Evolutionary conservation across 139 green algal genomes (phyloP).

Genomic region (Haematococcus lacustris): DNA sequence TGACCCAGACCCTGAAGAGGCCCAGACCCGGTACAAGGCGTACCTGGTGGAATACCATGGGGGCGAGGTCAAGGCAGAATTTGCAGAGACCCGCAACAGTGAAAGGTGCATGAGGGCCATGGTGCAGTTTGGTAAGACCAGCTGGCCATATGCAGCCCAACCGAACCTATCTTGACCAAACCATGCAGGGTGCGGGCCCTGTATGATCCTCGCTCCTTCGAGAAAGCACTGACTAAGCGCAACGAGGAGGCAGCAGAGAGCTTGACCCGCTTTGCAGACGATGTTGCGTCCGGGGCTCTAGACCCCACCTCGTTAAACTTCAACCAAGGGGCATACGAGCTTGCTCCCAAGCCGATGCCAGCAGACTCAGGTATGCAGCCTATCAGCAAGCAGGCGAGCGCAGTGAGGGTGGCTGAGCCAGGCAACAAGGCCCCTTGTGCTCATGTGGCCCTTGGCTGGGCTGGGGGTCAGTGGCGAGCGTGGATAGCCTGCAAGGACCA

Average conservation of each 20-base stretch:
- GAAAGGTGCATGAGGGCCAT: not conserved
- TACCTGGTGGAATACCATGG: conserved; percentile 68
- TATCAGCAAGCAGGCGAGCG: no score
- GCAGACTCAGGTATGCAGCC: not conserved
- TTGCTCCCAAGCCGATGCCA: conserved; percentile 15
- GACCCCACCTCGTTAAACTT: conserved; percentile 20
- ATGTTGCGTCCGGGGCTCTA: conserved; percentile 23
- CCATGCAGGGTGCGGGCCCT: conserved; percentile 12
- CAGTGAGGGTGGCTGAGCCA: no score
- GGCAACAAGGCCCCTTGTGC: no score
- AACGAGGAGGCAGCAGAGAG: conserved; percentile 33
- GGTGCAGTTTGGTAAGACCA: no score
- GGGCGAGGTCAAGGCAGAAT: conserved; percentile 43
- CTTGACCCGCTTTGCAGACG: conserved; percentile 28
- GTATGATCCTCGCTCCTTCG: conserved; percentile 38
- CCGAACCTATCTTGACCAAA: no score
- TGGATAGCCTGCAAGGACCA: no score
- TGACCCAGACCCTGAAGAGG: conserved; percentile 50
- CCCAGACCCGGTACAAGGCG: conserved; percentile 49
- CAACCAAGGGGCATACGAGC: conserved; percentile 36
- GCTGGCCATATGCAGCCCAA: no score
- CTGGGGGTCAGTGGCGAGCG: no score
- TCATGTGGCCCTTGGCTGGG: no score
- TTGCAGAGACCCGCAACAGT: conserved; percentile 35
- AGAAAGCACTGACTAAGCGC: conserved; percentile 27